These are phyloP conservation scores for Arachnopeziza araneosa DNA, from an alignment of 2,329 filamentous ascomycete species.

Conservation along the genomic window DNA sequence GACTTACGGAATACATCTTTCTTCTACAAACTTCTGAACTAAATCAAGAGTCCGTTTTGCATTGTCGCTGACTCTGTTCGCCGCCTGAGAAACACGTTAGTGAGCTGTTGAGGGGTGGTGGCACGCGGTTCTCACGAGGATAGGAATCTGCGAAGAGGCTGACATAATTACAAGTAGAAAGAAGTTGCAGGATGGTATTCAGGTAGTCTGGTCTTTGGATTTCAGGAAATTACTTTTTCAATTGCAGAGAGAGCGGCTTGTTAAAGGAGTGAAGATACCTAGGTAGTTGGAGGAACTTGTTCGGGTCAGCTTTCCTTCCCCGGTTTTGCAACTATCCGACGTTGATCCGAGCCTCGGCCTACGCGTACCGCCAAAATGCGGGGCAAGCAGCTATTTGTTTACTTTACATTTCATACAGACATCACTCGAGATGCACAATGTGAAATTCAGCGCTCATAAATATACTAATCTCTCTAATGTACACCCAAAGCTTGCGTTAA, in stretches of 20 bases:
- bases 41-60: conserved; percentile 80
- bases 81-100: conserved; percentile 24
- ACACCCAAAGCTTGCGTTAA: no score
- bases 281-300: neutral
- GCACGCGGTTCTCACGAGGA: conserved; percentile 35
- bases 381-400: neutral
- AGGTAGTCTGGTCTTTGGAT: no score
- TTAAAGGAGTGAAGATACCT: neutral
- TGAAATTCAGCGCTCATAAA: no score
- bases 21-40: conserved; percentile 93
- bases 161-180: neutral
- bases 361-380: neutral
- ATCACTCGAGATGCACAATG: no score
- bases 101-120: conserved; percentile 4
- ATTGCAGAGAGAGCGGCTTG: neutral
- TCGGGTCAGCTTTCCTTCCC: neutral
- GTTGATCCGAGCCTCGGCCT: neutral
- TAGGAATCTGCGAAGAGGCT: conserved; percentile 32
- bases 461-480: no score
- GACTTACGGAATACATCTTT: conserved; percentile 77
- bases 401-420: neutral
- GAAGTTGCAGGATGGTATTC: no score
- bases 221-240: neutral
- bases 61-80: conserved; percentile 64
- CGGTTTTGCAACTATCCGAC: neutral